Base-by-base conservation (phyloP, 257 asterid species). In the Nicotiana knightiana region DNA sequence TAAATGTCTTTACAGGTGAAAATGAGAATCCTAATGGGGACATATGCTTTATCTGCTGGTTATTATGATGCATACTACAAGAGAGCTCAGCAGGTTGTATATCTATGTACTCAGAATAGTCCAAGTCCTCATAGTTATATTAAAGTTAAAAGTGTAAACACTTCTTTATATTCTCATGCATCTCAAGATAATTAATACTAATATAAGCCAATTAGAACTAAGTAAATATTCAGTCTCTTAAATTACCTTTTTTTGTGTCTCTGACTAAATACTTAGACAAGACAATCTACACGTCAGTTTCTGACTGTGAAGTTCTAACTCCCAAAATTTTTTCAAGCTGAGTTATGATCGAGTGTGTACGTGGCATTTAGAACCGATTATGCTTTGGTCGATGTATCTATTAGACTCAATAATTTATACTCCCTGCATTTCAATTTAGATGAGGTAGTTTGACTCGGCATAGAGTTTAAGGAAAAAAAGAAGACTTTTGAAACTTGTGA, bases 11-110 rank as follows among this genome's bases (percentile, higher is more conserved):
- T 81, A 6, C 92, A 96, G 99, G 99, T 96, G 32, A 96, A 96
- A 86, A 90, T 93, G 95, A 91, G 99, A 87, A 93, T 94, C 83
- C 87, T 96, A 78, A 96, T 93, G 98, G 99, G 99, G 77, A 93
- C 99, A 80, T 96, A 96, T 88, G 99, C 98, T 57, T 97, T 96
- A 81, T 96, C 99, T 21, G 97, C 98, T 89, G 99, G 99, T 83
- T 96, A 96, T 85, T 96, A 94, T 86, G 98, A 96, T 89, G 99
- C 98, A 64, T 94, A 88, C 88, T 96, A 96, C 95, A 96, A 96
- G 90, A 93, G 96, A 62, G 99, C 99, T 32, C 98, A 92, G 82
- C 98, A 96, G 98, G 99, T 96, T 76, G 58, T 61, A 16, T n/a
- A 81, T 61, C 57, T 26, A 70, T 35, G 59, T 15, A 15, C 80